Percentiles rank a stretch among this genome's conserved stretches.
These are phyloP conservation scores for Trichoderma koningiopsis DNA, from an alignment of 2,329 filamentous ascomycete species.

Conservation along the genomic window DNA sequence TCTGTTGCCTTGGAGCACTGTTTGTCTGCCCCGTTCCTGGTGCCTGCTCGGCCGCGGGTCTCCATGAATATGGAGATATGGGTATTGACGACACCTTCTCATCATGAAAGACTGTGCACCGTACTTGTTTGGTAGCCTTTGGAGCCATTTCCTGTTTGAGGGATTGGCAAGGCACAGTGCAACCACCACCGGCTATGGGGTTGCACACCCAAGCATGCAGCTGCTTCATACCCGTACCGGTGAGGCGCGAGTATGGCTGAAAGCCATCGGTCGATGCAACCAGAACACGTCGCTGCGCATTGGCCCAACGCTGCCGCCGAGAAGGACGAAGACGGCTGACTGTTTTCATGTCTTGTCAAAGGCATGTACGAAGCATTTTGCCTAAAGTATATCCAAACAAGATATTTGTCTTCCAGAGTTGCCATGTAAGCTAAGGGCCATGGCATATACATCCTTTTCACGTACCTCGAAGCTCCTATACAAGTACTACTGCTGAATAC, in stretches of 20 bases:
- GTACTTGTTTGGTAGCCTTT: not conserved
- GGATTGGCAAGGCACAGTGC: constrained; percentile 15
- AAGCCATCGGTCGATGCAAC: constrained; percentile 23
- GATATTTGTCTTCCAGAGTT: not conserved
- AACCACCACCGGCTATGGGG: not conserved
- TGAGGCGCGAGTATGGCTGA: constrained; percentile 22
- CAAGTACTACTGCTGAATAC: not conserved
- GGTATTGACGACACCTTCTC: not conserved
- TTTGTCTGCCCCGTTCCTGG: not conserved
- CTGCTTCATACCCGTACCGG: constrained; percentile 23
- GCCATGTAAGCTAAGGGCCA: not conserved
- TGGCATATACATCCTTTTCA: not conserved
- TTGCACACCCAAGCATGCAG: constrained; percentile 18
- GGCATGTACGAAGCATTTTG: not conserved
- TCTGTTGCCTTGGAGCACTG: not conserved
- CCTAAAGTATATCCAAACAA: not conserved
- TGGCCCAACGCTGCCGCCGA: constrained; percentile 11
- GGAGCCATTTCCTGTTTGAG: constrained; percentile 1
- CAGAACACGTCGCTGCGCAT: constrained; percentile 7
- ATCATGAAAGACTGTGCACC: not conserved
- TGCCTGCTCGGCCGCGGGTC: not conserved
- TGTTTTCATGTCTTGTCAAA: constrained; percentile 10
- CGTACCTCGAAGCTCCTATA: not conserved
- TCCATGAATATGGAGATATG: not conserved
- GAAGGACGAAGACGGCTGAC: constrained; percentile 5